Percentiles rank a stretch among this genome's conserved stretches.
Evolutionary conservation across 164 flowering plant species (phyloP).

Genomic region (Chloranthus sessilifolius): DNA sequence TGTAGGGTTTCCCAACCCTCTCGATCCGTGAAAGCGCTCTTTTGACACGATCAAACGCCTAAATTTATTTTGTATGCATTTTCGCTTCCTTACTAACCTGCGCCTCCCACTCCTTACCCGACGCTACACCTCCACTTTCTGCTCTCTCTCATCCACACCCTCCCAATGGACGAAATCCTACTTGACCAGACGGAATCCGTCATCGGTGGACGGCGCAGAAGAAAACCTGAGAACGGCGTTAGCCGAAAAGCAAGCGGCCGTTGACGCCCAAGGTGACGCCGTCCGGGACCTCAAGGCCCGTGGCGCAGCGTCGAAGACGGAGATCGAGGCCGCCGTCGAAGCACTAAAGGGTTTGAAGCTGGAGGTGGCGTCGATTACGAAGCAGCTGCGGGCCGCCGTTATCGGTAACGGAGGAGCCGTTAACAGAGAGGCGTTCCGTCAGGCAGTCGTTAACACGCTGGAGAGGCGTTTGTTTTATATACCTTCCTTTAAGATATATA

Average conservation of each 20-base stretch:
- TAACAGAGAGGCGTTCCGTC: slow-evolving; percentile 67
- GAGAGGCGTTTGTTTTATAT: slow-evolving; percentile 80
- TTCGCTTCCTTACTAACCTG: no score
- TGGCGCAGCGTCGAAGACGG: slow-evolving; percentile 26
- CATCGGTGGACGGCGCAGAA: slow-evolving; percentile 33
- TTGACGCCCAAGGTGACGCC: slow-evolving; percentile 38
- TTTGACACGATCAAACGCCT: no score
- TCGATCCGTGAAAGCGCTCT: no score
- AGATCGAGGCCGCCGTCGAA: slow-evolving; percentile 43
- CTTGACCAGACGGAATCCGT: not conserved
- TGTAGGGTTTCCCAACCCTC: no score
- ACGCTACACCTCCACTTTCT: not conserved
- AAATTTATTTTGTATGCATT: no score
- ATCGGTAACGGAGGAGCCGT: slow-evolving; percentile 10
- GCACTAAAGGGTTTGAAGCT: slow-evolving; percentile 44
- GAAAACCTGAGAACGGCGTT: slow-evolving; percentile 42
- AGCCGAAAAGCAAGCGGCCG: slow-evolving; percentile 40
- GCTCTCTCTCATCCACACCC: not conserved
- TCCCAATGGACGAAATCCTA: not conserved
- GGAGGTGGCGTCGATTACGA: slow-evolving; percentile 39
- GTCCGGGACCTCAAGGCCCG: slow-evolving; percentile 50
- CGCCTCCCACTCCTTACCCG: no score
- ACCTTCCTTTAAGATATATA: slow-evolving; percentile 84
- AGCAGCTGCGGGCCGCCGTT: slow-evolving; percentile 34
- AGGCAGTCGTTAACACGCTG: slow-evolving; percentile 62